Evolutionary conservation across 306 rosid genomes (phyloP).

Genomic region (Corylus americana): DNA sequence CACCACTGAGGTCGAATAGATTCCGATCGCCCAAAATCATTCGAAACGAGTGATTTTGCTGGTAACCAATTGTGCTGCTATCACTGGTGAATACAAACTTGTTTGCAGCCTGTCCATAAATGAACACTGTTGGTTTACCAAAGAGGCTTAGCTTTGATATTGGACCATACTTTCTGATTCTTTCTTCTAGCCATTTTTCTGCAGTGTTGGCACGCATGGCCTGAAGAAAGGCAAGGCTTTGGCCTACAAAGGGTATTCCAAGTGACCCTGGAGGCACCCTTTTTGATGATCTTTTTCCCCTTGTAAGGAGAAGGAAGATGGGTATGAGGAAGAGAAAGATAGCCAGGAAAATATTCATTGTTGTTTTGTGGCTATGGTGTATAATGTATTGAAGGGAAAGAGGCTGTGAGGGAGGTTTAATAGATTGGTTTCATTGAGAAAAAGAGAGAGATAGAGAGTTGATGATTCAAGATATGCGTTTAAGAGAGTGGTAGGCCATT

Average conservation of each 20-base stretch:
- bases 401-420: too few relatives aligned
- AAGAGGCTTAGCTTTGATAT: constrained; percentile 72
- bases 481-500: not conserved
- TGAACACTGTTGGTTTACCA: constrained; percentile 69
- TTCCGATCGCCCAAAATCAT: constrained; percentile 56
- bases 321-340: constrained; percentile 30
- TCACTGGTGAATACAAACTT: constrained; percentile 50
- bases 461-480: not conserved
- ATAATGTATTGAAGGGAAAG: not conserved
- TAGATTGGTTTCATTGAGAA: too few relatives aligned
- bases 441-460: not conserved
- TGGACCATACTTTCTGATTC: constrained; percentile 68
- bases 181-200: constrained; percentile 48
- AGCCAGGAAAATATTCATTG: constrained; percentile 25
- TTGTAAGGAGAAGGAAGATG: constrained; percentile 30
- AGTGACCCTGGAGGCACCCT: constrained; percentile 54
- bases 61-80: constrained; percentile 24
- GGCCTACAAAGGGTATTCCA: constrained; percentile 54
- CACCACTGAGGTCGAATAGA: constrained; percentile 47
- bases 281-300: constrained; percentile 23
- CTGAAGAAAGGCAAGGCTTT: constrained; percentile 44
- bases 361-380: not conserved
- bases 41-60: constrained; percentile 50
- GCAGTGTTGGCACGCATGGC: constrained; percentile 54
- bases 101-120: constrained; percentile 70